Evolutionary conservation across 2,329 filamentous ascomycete genomes (phyloP).

Genomic region (Ascochyta koolunga): DNA sequence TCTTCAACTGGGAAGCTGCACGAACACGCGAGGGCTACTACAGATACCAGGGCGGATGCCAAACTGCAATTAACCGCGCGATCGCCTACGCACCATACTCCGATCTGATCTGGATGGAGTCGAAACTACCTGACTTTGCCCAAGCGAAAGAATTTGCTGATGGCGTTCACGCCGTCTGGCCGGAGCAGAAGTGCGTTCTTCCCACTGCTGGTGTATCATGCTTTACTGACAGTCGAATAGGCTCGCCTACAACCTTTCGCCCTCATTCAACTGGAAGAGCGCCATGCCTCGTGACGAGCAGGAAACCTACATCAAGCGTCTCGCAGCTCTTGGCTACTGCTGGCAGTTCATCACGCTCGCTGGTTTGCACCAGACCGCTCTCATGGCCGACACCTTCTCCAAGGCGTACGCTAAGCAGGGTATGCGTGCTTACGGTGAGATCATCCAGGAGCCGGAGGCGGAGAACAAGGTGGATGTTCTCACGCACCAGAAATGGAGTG

Average conservation of each 20-base stretch:
- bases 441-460: conserved; percentile 98
- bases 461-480: conserved; percentile 89
- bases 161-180: conserved; percentile 92
- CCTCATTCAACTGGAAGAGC: conserved; percentile 99
- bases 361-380: conserved; percentile 91
- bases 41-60: conserved; percentile 86
- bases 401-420: conserved; percentile 79
- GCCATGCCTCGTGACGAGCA: conserved; percentile 92
- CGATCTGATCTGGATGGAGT: conserved; percentile 99
- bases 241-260: conserved; percentile 96
- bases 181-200: conserved; percentile 84
- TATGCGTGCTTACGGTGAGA: conserved; percentile 96
- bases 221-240: conserved; percentile 52
- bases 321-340: conserved; percentile 89
- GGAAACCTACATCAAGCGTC: conserved; percentile 94
- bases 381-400: conserved; percentile 89
- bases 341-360: conserved; percentile 99
- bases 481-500: conserved; percentile 98
- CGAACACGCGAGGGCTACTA: conserved; percentile 95
- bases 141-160: conserved; percentile 94
- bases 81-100: conserved; percentile 91
- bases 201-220: neutral
- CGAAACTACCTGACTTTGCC: conserved; percentile 87
- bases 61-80: conserved; percentile 88
- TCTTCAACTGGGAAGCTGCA: conserved; percentile 95